Base-by-base conservation (phyloP, 2,329 filamentous ascomycete species). In the Chlorencoelia australis region DNA sequence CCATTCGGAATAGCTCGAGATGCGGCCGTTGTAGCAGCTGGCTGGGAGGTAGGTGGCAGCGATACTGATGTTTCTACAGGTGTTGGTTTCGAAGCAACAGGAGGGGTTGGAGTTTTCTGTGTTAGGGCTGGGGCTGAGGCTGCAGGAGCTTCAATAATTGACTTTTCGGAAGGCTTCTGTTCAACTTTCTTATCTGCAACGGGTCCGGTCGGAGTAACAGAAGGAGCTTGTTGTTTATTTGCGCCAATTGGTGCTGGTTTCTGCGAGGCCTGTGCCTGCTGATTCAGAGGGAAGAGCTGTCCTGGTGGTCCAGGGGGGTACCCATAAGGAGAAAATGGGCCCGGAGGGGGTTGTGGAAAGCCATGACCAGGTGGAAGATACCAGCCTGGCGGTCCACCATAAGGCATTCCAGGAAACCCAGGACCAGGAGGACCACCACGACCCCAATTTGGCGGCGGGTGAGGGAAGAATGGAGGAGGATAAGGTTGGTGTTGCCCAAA, bases 321-420 rank as follows among this genome's bases (percentile, higher is more conserved):
- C 60, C 65, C 71, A 67, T 50, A 50, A 20, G 47, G 47, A 29
- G 46, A 34, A 27, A 47, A 74, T 11, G 67, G 53, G 78, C 82
- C 71, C 71, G 45, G 64, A 66, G 51, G 64, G 66, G 46, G 79
- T 44, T 73, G 77, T 21, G 78, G 80, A 49, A 86, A 91, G 17
- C 78, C 79, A 59, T 84, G 82, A 5, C 79, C 80, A 7, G 77
- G 75, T 35, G 71, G 75, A 48, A 81, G 82, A 55, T 79, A 89
- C 82, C 85, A 93, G 38, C 80, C 82, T 16, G 75, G 75, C 31
- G 43, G 46, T 77, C 77, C 79, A 45, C 82, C 82, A 57, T 87
- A 93, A 1, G 81, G 80, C 71, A 86, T 80, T 47, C 77, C 78
- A 47, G 76, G 76, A 50, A 80, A 86, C 13, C 73, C 74, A 45